phyloP scores from a whole-genome alignment of 306 rosid genomes.

The Gastrolobium bilobum region DNA sequence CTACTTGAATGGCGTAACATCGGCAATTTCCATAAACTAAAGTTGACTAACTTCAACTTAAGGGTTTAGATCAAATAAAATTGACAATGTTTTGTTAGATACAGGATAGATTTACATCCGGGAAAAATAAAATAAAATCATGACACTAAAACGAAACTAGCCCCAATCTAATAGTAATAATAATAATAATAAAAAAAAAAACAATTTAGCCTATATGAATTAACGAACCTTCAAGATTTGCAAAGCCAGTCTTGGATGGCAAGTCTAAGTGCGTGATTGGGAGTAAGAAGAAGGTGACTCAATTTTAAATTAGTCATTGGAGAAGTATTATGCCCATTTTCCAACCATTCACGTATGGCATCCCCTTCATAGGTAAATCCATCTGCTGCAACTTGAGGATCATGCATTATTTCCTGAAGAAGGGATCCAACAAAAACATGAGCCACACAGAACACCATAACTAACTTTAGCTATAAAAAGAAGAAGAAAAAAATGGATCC shows the following conservation, averaged over 20 bases:
- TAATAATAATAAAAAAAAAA: background rate
- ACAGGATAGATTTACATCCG: constrained; percentile 30
- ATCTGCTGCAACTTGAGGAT: constrained; percentile 90
- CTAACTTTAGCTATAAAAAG: background rate
- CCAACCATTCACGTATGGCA: constrained; percentile 83
- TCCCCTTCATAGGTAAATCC: constrained; percentile 97
- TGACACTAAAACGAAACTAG: constrained; percentile 19
- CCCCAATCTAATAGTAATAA: constrained; percentile 12
- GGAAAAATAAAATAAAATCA: background rate
- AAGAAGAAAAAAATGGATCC: background rate
- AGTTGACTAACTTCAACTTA: background rate
- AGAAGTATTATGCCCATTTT: constrained; percentile 79
- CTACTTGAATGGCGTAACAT: constrained; percentile 18
- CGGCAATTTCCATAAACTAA: background rate
- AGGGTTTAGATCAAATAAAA: constrained; percentile 30
- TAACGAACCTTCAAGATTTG: constrained; percentile 57
- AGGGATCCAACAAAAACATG: constrained; percentile 37
- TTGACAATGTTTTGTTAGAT: constrained; percentile 11
- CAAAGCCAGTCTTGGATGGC: constrained; percentile 96
- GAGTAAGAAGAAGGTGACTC: constrained; percentile 73
- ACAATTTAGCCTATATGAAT: constrained; percentile 19
- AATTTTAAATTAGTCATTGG: constrained; percentile 88
- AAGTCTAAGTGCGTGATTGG: constrained; percentile 75
- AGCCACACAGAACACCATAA: constrained; percentile 34
- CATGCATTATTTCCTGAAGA: constrained; percentile 93